Evolutionary conservation across 1,139 yeast species (phyloP), one percentile per base, ranked within the genome.

Genomic region (Geotrichum restrictum): DNA sequence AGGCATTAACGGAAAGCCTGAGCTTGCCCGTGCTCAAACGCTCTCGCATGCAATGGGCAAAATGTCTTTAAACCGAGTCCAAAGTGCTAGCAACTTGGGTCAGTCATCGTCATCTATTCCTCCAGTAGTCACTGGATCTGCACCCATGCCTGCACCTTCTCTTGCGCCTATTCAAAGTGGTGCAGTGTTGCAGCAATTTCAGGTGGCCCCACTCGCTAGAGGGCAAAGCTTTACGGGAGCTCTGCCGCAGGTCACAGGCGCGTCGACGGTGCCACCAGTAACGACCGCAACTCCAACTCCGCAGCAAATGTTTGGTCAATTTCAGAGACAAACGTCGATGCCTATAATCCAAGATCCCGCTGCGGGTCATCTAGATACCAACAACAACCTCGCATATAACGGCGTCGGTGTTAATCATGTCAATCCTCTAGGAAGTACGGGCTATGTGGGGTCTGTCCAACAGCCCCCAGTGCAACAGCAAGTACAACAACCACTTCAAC

Each of bases 11-110:
- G 41, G 41, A n/a, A 39, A 47, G 19, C 50, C 50, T 16, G 38
- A 29, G 5, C 32, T 52, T 10, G 29, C 37, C 3, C 49, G 55
- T 14, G 48, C 55, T 6, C 55, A 52, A 21, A 48, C 55, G 8
- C 37, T 52, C 1, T 52, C 55, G 11, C 36, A 37, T 34, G 46
- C 49, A 6, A 48, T 52, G 55, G 37, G 47, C 6, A 45, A 45
- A 19, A 19, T 52, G 44, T 33, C 52, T 3, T 38, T 52, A 18
- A 41, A 41, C 36, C 24, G 52, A 3, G 48, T 41, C 13, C 31
- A 36, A 5, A 45, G 42, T 27, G 49, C 14, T 29, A 37, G 49
- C 19, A 16, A 36, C 18, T 31, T 37, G 36, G 11, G 34, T 31
- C 19, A 16, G 45, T 22, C 45, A 29, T n/a, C 36, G 22, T 14